phyloP scores from a whole-genome alignment of 2,329 filamentous ascomycete genomes.

The Zasmidium angulare region DNA sequence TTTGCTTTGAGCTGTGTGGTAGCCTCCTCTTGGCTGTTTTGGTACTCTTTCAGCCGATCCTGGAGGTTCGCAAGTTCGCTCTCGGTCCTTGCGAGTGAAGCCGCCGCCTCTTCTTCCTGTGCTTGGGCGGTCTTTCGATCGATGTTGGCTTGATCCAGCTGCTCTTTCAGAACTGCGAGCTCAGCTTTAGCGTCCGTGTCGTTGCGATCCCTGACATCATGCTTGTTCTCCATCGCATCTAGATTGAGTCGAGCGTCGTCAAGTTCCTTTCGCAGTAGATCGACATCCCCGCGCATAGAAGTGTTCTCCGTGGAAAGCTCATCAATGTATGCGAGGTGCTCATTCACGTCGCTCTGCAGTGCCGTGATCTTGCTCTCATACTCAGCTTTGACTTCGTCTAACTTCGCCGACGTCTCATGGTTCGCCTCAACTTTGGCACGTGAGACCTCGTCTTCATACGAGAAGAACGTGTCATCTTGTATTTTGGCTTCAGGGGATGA shows the following conservation, averaged over 20 bases:
- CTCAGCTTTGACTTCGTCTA: constrained; percentile 67
- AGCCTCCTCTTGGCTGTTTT: constrained; percentile 14
- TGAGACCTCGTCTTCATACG: constrained; percentile 73
- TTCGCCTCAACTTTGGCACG: constrained; percentile 6
- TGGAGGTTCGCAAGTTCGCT: constrained; percentile 59
- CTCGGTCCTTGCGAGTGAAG: constrained; percentile 26
- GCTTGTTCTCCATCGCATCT: constrained; percentile 51
- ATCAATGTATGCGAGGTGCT: constrained; percentile 60
- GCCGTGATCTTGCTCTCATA: constrained; percentile 69
- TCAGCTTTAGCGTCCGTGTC: constrained; percentile 21
- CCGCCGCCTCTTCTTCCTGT: constrained; percentile 42
- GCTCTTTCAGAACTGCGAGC: constrained; percentile 35
- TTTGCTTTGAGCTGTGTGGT: constrained; percentile 43
- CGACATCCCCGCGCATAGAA: constrained; percentile 68
- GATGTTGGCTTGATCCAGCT: constrained; percentile 44
- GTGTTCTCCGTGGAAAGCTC: constrained; percentile 69
- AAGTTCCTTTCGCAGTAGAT: constrained; percentile 67
- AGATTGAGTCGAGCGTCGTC: constrained; percentile 44
- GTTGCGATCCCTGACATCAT: constrained; percentile 21
- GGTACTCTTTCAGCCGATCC: constrained; percentile 35
- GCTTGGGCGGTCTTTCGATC: constrained; percentile 40
- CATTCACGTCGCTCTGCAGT: constrained; percentile 50
- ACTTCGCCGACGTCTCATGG: constrained; percentile 72
- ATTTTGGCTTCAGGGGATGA: not conserved
- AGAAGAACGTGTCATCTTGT: constrained; percentile 76